Conservation (phyloP, 2,329 filamentous ascomycete species). For the Endoconidiophora polonica region DNA sequence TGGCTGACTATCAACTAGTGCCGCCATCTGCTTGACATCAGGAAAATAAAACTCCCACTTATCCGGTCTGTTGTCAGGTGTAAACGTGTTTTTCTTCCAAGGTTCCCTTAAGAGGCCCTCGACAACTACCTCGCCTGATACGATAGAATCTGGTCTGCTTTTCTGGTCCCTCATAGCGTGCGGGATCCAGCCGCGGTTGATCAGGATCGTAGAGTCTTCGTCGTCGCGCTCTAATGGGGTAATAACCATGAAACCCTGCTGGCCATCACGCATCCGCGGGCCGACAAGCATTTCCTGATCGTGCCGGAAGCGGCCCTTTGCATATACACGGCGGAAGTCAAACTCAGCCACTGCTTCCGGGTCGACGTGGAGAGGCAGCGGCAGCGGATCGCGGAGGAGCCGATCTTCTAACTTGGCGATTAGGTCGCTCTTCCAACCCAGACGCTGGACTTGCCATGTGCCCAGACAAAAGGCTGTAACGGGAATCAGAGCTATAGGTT, state of each 20-base stretch:
- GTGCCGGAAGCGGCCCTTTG: conserved; percentile 59
- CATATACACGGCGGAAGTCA: conserved; percentile 72
- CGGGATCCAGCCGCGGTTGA: conserved; percentile 83
- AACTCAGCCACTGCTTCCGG: conserved; percentile 71
- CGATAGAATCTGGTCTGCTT: conserved; percentile 48
- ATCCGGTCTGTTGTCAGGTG: conserved; percentile 72
- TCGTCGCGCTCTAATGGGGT: conserved; percentile 68
- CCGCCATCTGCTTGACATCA: conserved; percentile 83
- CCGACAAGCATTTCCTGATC: conserved; percentile 95
- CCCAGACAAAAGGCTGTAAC: conserved; percentile 80
- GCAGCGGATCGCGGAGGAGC: conserved; percentile 67
- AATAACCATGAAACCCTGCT: conserved; percentile 80
- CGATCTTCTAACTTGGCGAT: conserved; percentile 87
- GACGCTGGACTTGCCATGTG: conserved; percentile 86
- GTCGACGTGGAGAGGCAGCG: conserved; percentile 70
- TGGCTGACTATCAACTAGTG: conserved; percentile 61
- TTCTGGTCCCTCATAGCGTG: conserved; percentile 54
- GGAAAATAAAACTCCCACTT: conserved; percentile 87
- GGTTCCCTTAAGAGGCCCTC: conserved; percentile 76
- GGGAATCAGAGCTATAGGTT: conserved; percentile 54
- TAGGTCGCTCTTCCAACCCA: conserved; percentile 86
- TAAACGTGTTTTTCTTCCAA: conserved; percentile 97
- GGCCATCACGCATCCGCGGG: conserved; percentile 72
- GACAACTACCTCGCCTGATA: conserved; percentile 54
- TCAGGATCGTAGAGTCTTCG: conserved; percentile 52